Base-by-base conservation (phyloP, 345 rosid species). In the Clausena lansium region DNA sequence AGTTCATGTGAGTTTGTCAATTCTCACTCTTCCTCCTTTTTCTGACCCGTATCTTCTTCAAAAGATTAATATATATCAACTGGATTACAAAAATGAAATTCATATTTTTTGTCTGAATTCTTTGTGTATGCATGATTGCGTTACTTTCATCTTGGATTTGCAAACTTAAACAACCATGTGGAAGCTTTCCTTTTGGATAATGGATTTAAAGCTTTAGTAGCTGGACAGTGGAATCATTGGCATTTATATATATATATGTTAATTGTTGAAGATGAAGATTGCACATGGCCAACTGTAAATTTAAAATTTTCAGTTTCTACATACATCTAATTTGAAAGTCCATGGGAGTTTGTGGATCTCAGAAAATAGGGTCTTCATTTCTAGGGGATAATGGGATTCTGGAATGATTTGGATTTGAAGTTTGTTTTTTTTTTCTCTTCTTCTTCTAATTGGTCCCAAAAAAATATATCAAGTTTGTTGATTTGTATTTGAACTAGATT, bases 61-160 rank as follows among this genome's bases (percentile, higher is more conserved):
- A 77, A 30, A 77, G 45, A 47, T 47, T 45, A 45, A 41, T 38
- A 24, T 60, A 68, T 69, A 30, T 52, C 17, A 32, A 77, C 67
- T 41, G 28, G 33, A 68, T 8, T 32, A 47, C 24, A 33, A 69
- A 38, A 69, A 28, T 17, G 27, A 69, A 77, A 33, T 68, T 36
- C 58, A 41, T 38, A 9, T 9, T 68, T 77, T 30, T 59, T 4
- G n/a, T 19, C 24, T 25, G 39, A 58, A 38, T 20, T 77, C 1
- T 24, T 2, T 41, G 58, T 19, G 13, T 28, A 15, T 60, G 20
- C 59, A 17, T 5, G 22, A 4, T 25, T 39, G 13, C 0, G 32
- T 1, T 7, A 9, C 15, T 50, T 33, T 32, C 33, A 1, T 22
- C 38, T 74, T 45, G 60, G 41, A 32, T 30, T 62, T 5, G 60